Evolutionary conservation across 805 yeast genomes (phyloP).

Genomic region (Metschnikowia amazonensis): DNA sequence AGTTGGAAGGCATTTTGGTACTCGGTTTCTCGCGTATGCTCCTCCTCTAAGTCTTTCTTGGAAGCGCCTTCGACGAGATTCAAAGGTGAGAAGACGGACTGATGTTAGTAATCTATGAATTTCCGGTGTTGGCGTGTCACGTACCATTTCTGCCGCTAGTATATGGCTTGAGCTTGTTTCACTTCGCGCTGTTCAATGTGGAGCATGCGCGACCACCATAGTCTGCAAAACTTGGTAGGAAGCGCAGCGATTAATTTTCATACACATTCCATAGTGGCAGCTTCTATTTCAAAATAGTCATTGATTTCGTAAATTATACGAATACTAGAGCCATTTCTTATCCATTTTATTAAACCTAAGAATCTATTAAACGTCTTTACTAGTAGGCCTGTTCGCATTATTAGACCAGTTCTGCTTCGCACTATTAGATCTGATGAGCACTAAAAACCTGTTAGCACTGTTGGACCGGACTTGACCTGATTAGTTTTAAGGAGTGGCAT

Average conservation of each 20-base stretch:
- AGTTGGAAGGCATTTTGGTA: constrained; percentile 78
- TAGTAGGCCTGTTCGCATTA: no score
- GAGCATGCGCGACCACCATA: neutral
- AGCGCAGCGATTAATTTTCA: neutral
- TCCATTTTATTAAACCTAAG: no score
- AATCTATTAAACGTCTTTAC: no score
- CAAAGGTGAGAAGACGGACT: constrained; percentile 74
- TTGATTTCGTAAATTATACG: no score
- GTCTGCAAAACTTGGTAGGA: neutral
- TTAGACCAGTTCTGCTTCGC: no score
- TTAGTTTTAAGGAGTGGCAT: no score
- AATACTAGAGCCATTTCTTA: no score
- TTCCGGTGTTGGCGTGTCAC: neutral
- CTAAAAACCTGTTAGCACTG: no score
- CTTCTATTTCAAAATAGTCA: no score
- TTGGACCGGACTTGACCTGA: no score
- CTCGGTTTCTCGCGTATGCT: constrained; percentile 88
- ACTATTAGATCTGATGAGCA: no score
- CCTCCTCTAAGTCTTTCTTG: constrained; percentile 63
- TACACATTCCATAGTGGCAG: no score
- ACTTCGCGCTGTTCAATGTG: neutral
- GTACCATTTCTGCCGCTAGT: constrained; percentile 6
- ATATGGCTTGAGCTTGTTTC: neutral
- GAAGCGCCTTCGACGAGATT: constrained; percentile 68
- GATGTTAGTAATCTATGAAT: constrained; percentile 5